phyloP scores from a whole-genome alignment of 129 eudicot genomes.

The Flaveria ramosissima region DNA sequence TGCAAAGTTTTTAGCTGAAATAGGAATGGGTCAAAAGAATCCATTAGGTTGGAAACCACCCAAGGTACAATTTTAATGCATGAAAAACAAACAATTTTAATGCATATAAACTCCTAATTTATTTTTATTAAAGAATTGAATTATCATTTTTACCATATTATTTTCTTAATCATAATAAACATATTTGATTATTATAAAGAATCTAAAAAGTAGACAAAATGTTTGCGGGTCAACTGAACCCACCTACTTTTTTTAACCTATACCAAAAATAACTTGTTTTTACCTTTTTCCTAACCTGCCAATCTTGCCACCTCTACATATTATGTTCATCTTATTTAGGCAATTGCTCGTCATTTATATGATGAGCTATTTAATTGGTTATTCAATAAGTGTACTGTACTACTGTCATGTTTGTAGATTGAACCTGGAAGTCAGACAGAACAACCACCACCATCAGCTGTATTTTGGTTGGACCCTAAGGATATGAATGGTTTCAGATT shows the following conservation, averaged over 20 bases:
- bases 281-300: background rate
- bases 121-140: background rate
- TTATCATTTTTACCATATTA: background rate
- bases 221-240: slow-evolving; percentile 6
- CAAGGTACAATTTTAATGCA: background rate
- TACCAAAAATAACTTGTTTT: background rate
- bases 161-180: background rate
- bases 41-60: background rate
- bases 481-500: slow-evolving; percentile 90
- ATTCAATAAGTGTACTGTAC: slow-evolving; percentile 8
- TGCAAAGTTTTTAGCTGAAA: background rate
- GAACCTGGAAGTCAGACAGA: slow-evolving; percentile 99
- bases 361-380: slow-evolving; percentile 13
- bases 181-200: background rate
- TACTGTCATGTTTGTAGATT: slow-evolving; percentile 48
- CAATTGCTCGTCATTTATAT: background rate
- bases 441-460: slow-evolving; percentile 91
- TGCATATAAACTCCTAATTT: background rate
- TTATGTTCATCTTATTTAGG: slow-evolving; percentile 16
- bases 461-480: slow-evolving; percentile 74
- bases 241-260: background rate
- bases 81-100: too few species aligned
- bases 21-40: background rate
- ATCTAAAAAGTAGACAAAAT: background rate
- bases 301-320: background rate